Evolutionary conservation across 2,329 filamentous ascomycete species (phyloP).

Genomic region (Aspergillus unguis): DNA sequence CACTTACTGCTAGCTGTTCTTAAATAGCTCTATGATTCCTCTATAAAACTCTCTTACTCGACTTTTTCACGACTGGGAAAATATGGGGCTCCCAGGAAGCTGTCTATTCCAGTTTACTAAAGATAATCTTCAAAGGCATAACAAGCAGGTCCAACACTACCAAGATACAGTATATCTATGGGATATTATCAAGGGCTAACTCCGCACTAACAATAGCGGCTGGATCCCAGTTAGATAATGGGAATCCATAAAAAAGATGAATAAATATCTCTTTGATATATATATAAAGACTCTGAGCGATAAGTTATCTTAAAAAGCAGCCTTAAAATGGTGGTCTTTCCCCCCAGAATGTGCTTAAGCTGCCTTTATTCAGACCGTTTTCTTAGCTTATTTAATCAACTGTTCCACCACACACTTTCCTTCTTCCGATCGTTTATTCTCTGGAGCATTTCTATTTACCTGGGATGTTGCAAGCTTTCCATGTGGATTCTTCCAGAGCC

Average conservation of each 20-base stretch:
- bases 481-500: not conserved
- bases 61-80: conserved; percentile 18
- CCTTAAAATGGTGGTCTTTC: conserved; percentile 22
- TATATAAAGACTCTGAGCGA: conserved; percentile 23
- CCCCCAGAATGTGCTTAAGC: conserved; percentile 11
- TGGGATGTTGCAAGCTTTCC: not conserved
- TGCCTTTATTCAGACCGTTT: not conserved
- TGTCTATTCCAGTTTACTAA: conserved; percentile 19
- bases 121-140: conserved; percentile 14
- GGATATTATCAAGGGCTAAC: conserved; percentile 20
- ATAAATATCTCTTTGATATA: conserved; percentile 20
- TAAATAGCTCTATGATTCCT: conserved; percentile 15
- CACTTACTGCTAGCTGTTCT: conserved; percentile 18
- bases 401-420: not conserved
- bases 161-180: conserved; percentile 21
- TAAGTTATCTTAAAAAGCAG: conserved; percentile 17
- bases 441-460: not conserved
- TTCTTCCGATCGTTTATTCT: not conserved
- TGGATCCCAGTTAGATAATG: conserved; percentile 20
- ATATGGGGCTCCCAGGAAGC: conserved; percentile 14
- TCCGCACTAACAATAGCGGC: conserved; percentile 21
- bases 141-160: conserved; percentile 19
- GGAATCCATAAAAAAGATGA: conserved; percentile 18
- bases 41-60: conserved; percentile 17
- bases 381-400: not conserved